Conservation (phyloP, 2,329 filamentous ascomycete species). For the Cladophialophora yegresii region DNA sequence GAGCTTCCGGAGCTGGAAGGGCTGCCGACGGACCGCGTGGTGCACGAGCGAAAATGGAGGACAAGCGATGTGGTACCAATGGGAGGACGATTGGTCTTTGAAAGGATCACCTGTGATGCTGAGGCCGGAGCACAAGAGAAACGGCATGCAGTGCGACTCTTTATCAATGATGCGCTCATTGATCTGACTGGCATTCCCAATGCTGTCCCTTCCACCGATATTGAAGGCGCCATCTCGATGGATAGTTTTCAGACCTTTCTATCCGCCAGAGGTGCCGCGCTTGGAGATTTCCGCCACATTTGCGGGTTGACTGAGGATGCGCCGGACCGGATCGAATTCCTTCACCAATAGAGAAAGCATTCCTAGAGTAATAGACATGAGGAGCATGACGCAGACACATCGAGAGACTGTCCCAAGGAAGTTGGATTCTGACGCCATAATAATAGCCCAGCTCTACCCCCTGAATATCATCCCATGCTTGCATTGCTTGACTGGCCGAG, state of each 20-base stretch:
- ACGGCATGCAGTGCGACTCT: constrained; percentile 52
- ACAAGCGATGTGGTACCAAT: constrained; percentile 60
- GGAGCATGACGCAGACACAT: background rate
- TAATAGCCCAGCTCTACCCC: background rate
- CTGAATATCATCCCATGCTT: background rate
- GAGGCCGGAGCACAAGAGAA: constrained; percentile 2
- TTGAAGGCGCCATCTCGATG: constrained; percentile 50
- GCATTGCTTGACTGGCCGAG: background rate
- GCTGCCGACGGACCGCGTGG: constrained; percentile 52
- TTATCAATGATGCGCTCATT: constrained; percentile 60
- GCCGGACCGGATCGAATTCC: constrained; percentile 51
- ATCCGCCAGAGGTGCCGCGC: constrained; percentile 44
- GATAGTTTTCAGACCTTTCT: constrained; percentile 49
- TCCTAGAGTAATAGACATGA: background rate
- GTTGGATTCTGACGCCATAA: background rate
- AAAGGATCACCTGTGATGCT: constrained; percentile 52
- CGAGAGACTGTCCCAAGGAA: background rate
- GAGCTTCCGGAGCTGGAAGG: constrained; percentile 48
- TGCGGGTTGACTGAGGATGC: constrained; percentile 51
- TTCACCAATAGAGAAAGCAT: constrained; percentile 47
- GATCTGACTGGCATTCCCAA: constrained; percentile 40
- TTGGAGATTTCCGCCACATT: constrained; percentile 52
- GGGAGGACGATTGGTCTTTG: constrained; percentile 58
- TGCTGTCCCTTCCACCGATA: constrained; percentile 8
- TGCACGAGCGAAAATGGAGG: constrained; percentile 53